Conservation (phyloP, 768 basidiomycete genomes). For the Tricholoma terreum region DNA sequence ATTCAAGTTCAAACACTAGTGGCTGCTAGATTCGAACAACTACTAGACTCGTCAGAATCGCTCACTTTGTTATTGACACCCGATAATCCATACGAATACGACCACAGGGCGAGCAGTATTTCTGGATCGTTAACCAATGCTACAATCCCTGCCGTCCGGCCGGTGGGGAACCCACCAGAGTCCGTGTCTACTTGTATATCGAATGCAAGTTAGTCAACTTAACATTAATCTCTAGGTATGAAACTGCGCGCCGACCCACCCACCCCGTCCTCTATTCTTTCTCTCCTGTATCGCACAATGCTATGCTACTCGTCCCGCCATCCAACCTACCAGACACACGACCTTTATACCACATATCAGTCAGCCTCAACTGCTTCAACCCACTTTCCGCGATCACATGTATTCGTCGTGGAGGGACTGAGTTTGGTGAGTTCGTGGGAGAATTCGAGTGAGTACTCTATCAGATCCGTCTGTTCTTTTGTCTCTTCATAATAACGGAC, state of each 20-base stretch:
- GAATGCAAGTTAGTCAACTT: neutral
- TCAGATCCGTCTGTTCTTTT: neutral
- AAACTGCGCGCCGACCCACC: neutral
- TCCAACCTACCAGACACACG: neutral
- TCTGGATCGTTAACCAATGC: too few species aligned
- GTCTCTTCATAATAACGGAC: too few species aligned
- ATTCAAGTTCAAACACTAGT: neutral
- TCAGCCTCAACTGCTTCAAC: neutral
- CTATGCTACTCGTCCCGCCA: neutral
- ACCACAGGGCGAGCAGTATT: neutral
- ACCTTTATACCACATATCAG: neutral
- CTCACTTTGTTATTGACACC: too few species aligned
- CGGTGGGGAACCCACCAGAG: neutral
- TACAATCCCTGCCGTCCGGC: neutral
- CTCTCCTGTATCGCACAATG: neutral
- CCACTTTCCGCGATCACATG: neutral
- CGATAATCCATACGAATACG: too few species aligned
- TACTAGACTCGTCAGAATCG: too few species aligned
- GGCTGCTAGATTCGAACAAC: neutral
- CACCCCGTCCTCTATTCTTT: neutral
- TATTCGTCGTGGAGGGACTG: neutral
- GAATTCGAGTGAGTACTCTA: neutral
- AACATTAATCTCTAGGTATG: neutral
- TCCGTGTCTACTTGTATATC: neutral
- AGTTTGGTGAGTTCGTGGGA: neutral